phyloP scores from a whole-genome alignment of 352 stramenopile genomes.

The Pythium periplocum region DNA sequence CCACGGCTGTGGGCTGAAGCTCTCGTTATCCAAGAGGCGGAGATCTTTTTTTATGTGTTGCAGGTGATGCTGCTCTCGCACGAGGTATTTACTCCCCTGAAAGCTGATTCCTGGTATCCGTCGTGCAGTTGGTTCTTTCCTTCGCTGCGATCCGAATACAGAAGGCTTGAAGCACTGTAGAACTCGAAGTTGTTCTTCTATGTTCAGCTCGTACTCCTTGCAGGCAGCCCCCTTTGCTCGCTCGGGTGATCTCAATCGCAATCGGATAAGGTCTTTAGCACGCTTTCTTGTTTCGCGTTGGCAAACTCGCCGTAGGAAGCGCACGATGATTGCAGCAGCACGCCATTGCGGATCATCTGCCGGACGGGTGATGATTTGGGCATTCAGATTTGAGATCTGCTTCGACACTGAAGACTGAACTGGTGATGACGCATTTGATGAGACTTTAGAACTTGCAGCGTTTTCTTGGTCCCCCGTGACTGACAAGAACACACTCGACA shows the following conservation, averaged over 20 bases:
- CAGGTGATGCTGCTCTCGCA: constrained; percentile 4
- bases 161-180: constrained; percentile 65
- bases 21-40: constrained; percentile 6
- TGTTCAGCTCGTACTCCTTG: constrained; percentile 22
- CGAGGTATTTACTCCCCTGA: constrained; percentile 13
- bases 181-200: constrained; percentile 38
- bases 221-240: constrained; percentile 17
- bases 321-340: constrained; percentile 50
- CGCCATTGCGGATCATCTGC: constrained; percentile 26
- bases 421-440: too few species aligned
- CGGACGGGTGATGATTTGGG: constrained; percentile 1
- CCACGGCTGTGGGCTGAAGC: constrained; percentile 6
- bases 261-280: constrained; percentile 24
- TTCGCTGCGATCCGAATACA: constrained; percentile 24
- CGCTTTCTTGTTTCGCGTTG: constrained; percentile 24
- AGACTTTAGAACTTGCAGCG: too few species aligned
- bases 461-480: too few species aligned
- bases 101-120: constrained; percentile 14
- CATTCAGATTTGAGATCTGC: constrained; percentile 12
- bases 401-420: too few species aligned
- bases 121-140: constrained; percentile 2
- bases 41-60: constrained; percentile 9
- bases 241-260: constrained; percentile 16
- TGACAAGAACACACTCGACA: too few species aligned
- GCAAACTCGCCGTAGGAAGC: constrained; percentile 40